These are phyloP conservation scores for Leptographium wingfieldii DNA, from an alignment of 2,329 filamentous ascomycete genomes.

Conservation along the genomic window DNA sequence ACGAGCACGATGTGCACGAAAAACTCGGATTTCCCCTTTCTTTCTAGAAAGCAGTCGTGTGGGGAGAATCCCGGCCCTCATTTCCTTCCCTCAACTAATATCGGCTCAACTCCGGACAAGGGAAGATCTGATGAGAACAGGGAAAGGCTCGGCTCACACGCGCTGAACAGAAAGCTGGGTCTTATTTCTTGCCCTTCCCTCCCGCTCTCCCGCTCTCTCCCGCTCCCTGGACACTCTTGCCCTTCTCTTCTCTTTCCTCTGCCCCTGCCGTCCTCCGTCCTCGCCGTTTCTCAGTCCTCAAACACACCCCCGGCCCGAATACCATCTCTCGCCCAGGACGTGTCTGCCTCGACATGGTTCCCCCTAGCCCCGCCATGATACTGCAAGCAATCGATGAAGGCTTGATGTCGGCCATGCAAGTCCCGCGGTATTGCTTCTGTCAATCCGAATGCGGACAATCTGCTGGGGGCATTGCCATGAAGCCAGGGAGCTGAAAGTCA, in stretches of 20 bases:
- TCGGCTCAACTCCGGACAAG: neutral
- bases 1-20: neutral
- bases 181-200: neutral
- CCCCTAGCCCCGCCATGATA: too few species aligned
- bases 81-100: neutral
- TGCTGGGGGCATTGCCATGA: too few species aligned
- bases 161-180: neutral
- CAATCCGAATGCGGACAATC: too few species aligned
- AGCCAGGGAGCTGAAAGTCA: too few species aligned
- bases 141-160: conserved; percentile 3
- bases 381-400: too few species aligned
- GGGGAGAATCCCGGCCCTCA: neutral
- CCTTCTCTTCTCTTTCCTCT: neutral
- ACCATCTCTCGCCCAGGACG: too few species aligned
- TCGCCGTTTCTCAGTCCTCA: too few species aligned
- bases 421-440: too few species aligned
- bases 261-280: too few species aligned
- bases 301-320: too few species aligned
- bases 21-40: neutral
- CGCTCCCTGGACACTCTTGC: neutral
- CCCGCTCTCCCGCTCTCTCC: neutral
- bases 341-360: too few species aligned
- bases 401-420: too few species aligned
- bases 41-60: neutral
- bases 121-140: neutral